Evolutionary conservation across 805 yeast species (phyloP).

Genomic region (Wickerhamiella nectarea): DNA sequence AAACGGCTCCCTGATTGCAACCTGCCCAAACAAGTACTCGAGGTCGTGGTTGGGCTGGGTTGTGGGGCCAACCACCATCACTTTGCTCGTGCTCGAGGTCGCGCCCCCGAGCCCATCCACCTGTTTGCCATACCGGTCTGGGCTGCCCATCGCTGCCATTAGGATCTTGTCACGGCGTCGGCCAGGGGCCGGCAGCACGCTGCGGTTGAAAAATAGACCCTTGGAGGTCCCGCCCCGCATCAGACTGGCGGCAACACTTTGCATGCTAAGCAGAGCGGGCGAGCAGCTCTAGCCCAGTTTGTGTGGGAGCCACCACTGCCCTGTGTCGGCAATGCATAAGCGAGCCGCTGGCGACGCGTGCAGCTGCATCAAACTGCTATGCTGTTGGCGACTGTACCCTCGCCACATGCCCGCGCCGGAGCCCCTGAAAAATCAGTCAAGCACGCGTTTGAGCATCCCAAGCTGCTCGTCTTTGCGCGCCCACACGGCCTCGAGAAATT

Average conservation of each 20-base stretch:
- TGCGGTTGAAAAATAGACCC: conserved; percentile 9
- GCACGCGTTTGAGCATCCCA: background rate
- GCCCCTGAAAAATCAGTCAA: no score
- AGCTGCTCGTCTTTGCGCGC: background rate
- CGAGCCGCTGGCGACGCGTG: no score
- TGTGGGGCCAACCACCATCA: conserved; percentile 7
- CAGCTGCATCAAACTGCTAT: no score
- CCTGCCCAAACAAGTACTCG: conserved; percentile 12
- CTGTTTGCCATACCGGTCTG: conserved; percentile 12
- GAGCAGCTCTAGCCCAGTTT: no score
- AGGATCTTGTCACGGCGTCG: conserved; percentile 7
- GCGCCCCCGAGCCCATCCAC: conserved; percentile 13
- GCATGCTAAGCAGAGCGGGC: background rate
- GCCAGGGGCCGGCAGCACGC: conserved; percentile 8
- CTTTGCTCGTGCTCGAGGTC: conserved; percentile 12
- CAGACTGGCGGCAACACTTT: conserved; percentile 9
- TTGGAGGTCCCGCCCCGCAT: conserved; percentile 14
- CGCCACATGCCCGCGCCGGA: no score
- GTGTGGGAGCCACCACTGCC: background rate
- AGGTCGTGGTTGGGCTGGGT: conserved; percentile 2
- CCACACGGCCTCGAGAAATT: background rate
- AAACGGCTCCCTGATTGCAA: conserved; percentile 7
- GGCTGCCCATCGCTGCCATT: conserved; percentile 11
- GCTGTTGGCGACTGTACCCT: no score
- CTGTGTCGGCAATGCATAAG: background rate